Percentiles rank a stretch among this genome's conserved stretches.
Conservation (phyloP, 2,329 filamentous ascomycete species). For the Didymella lethalis region DNA sequence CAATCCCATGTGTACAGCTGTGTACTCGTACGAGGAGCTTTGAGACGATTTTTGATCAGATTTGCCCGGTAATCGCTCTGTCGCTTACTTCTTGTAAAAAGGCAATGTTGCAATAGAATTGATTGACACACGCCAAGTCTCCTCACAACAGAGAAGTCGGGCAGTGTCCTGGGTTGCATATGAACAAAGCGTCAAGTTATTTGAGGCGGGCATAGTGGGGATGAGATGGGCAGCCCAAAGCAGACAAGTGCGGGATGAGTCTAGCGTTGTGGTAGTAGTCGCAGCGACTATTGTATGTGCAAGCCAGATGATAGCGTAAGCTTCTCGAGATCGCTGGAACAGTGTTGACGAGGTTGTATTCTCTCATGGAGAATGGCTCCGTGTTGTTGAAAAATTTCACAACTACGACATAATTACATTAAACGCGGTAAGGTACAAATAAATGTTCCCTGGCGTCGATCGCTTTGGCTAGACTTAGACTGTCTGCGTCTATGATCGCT, state of each 20-base stretch:
- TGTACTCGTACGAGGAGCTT: not conserved
- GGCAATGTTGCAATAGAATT: not conserved
- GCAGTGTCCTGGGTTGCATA: not conserved
- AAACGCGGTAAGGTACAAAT: not conserved
- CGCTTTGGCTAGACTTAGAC: not conserved
- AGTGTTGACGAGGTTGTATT: not conserved
- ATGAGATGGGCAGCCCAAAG: not conserved
- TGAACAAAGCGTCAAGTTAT: not conserved
- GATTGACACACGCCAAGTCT: not conserved
- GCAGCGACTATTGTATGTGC: not conserved
- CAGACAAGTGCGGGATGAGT: not conserved
- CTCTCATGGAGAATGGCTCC: not conserved
- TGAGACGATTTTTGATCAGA: not conserved
- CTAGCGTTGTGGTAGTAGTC: not conserved
- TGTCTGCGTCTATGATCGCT: not conserved
- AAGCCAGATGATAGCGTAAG: not conserved
- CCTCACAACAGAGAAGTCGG: not conserved
- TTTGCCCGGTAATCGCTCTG: not conserved
- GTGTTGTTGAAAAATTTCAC: not conserved
- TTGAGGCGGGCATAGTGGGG: not conserved
- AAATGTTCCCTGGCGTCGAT: not conserved
- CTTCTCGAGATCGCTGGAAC: not conserved
- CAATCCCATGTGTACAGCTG: not conserved
- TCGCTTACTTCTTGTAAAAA: not conserved
- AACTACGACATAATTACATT: slow-evolving; percentile 5